Evolutionary conservation across 495 filamentous ascomycete species (phyloP).

Genomic region (Sordaria brevicollis): DNA sequence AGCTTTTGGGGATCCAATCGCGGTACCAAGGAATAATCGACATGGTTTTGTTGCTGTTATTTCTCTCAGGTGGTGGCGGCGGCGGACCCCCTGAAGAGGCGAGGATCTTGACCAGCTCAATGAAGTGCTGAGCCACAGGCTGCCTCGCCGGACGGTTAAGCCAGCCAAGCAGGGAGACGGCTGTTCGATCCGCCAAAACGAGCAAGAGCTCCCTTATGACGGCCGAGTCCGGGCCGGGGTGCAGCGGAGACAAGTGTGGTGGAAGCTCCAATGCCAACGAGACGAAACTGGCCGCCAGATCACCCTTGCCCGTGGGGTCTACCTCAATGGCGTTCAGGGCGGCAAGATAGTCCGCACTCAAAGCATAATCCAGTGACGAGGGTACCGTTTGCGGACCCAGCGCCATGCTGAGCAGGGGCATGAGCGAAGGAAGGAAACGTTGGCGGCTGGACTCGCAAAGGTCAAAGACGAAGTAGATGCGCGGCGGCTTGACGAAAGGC

Average conservation of each 20-base stretch:
- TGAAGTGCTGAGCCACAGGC: too few relatives aligned
- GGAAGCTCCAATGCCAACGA: neutral
- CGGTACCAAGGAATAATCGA: neutral
- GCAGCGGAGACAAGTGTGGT: neutral
- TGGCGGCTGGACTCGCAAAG: neutral
- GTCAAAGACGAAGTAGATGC: neutral
- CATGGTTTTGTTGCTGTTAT: neutral
- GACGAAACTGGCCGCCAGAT: neutral
- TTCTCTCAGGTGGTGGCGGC: neutral
- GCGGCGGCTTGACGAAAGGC: neutral
- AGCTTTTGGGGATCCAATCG: neutral
- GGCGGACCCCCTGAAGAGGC: neutral
- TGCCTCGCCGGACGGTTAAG: neutral
- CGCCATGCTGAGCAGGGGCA: neutral
- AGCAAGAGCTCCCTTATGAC: neutral
- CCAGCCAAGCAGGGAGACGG: neutral
- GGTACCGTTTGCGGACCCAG: neutral
- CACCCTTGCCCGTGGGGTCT: neutral
- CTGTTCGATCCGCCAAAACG: neutral
- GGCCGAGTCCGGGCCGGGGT: neutral
- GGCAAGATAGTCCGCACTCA: neutral
- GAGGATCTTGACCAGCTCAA: neutral
- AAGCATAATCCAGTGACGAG: neutral
- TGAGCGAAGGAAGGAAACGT: neutral
- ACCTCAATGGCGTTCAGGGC: neutral